Base-by-base conservation (phyloP, 768 basidiomycete genomes). In the Austroboletus eburneus region DNA sequence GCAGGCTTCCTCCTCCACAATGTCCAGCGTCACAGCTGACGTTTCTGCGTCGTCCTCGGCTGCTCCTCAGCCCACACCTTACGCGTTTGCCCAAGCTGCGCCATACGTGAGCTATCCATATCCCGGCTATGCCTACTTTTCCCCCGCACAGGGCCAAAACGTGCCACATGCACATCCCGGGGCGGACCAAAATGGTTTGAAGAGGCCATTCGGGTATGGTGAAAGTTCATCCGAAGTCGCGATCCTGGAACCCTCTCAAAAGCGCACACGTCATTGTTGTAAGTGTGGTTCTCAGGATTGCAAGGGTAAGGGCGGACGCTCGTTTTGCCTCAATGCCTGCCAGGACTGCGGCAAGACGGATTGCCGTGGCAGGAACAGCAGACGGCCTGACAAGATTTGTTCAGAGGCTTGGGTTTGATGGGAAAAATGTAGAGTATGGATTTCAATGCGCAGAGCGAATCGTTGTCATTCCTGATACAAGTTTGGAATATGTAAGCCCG, bases 281-380 rank as follows among this genome's bases (percentile, higher is more conserved):
- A 91, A 91, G 68, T 90, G 87, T 46, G 87, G 87, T 14, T 81
- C 79, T 32, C 80, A 83, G 64, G 80, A 85, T 20, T 91, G 87
- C 63, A 90, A 89, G 61, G 87, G 87, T 40, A 90, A 89, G 55
- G 87, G 87, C 3, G 87, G 87, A 4, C 71, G 86, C 32, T 70
- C 71, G 36, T 88, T 87, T 60, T 91, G 87, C 60, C 70, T 69
- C 55, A 88, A 81, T 61, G 70, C 79, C 34, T 90, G 87, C 53
- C 84, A 87, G 68, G 87, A 91, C 64, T 91, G 88, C 61, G 85
- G 85, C n/a, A 83, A 84, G 70, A 55, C 83, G 52, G 83, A 85
- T 14, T 91, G 87, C 58, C 81, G 75, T 56, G 87, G 87, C 21
- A 72, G 87, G 65, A 89, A 87, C 57, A 85, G 82, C 58, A 74